Percentiles rank a stretch among this genome's conserved stretches.
These are phyloP conservation scores for Colletotrichum sublineola DNA, from an alignment of 2,329 filamentous ascomycete species.

Conservation along the genomic window DNA sequence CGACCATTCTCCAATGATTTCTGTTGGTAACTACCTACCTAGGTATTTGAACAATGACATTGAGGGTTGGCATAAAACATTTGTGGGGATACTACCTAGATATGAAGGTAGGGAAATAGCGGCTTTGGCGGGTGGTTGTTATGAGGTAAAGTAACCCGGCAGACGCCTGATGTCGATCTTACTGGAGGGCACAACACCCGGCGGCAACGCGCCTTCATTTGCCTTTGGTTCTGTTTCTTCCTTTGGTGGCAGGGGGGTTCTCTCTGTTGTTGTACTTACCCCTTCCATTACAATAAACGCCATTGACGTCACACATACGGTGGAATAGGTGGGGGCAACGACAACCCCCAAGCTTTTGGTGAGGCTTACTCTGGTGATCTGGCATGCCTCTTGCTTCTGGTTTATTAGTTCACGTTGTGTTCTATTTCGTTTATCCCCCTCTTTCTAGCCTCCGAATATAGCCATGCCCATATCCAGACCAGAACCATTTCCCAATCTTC, in stretches of 20 bases:
- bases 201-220: not conserved
- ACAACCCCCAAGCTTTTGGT: not conserved
- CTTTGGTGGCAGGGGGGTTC: not conserved
- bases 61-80: too few species aligned
- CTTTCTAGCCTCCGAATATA: not conserved
- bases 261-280: not conserved
- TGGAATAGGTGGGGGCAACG: not conserved
- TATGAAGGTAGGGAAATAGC: too few species aligned
- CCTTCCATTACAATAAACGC: too few species aligned
- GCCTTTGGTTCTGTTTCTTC: not conserved
- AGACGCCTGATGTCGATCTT: not conserved
- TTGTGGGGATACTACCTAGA: not conserved
- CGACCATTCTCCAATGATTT: not conserved
- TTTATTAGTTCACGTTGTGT: not conserved
- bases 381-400: not conserved
- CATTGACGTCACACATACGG: slow-evolving; percentile 37
- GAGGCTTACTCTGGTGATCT: not conserved
- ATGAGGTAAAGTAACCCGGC: too few species aligned
- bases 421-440: not conserved
- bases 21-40: too few species aligned
- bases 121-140: not conserved
- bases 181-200: not conserved
- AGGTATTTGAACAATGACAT: not conserved
- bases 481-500: not conserved
- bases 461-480: not conserved